Percentiles rank a stretch among this genome's conserved stretches.
phyloP scores from a whole-genome alignment of 2,329 filamentous ascomycete genomes.

The Xylogone sp. region DNA sequence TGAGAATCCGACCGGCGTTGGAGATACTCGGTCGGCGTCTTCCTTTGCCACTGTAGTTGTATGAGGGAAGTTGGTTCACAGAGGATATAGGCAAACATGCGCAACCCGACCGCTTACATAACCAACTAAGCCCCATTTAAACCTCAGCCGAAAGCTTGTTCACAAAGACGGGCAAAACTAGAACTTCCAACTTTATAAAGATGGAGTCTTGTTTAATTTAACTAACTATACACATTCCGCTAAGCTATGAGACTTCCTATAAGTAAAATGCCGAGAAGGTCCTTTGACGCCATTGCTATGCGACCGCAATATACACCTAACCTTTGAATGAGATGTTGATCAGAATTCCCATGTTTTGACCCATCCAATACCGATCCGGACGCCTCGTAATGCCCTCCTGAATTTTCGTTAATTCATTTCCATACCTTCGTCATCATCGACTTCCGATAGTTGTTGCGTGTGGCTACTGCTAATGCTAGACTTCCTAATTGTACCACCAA shows the following conservation, averaged over 20 bases:
- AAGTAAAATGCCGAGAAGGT: background rate
- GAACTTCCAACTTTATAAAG: background rate
- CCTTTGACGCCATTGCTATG: background rate
- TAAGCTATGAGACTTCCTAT: background rate
- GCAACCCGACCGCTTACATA: background rate
- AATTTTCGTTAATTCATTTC: constrained; percentile 38
- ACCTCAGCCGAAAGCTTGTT: background rate
- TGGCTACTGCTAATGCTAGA: constrained; percentile 57
- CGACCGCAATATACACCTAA: background rate
- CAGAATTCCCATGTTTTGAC: background rate
- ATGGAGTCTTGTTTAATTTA: background rate
- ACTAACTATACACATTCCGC: background rate
- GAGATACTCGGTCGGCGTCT: constrained; percentile 3
- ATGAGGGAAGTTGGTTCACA: constrained; percentile 17
- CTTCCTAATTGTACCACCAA: constrained; percentile 47
- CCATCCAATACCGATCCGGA: background rate
- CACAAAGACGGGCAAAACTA: background rate
- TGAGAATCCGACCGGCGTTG: constrained; percentile 1
- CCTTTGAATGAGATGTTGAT: background rate
- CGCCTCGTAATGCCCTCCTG: constrained; percentile 3
- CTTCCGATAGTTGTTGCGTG: constrained; percentile 53
- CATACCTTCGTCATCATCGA: constrained; percentile 60
- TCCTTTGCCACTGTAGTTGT: constrained; percentile 20
- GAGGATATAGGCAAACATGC: constrained; percentile 15
- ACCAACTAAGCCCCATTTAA: background rate